Evolutionary conservation across 345 rosid genomes (phyloP).

Genomic region (Rhizophora apiculata): DNA sequence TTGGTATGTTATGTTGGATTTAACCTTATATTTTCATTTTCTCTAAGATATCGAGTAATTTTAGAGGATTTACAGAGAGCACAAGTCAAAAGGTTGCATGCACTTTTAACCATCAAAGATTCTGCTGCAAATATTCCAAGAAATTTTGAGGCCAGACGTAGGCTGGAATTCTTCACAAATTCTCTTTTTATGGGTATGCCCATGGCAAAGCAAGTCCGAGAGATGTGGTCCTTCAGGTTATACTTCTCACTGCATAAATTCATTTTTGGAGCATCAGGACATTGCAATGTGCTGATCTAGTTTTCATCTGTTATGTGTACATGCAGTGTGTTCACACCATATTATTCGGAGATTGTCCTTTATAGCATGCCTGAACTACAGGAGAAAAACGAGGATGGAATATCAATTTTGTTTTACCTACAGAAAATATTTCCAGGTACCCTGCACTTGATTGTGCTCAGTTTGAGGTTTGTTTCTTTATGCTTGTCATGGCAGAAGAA

Average conservation of each 20-base stretch:
- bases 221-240: conserved; percentile 87
- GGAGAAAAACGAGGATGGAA: conserved; percentile 94
- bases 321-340: conserved; percentile 96
- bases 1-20: conserved; percentile 46
- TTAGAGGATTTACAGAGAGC: conserved; percentile 50
- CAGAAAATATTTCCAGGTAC: conserved; percentile 99
- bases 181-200: conserved; percentile 96
- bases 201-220: conserved; percentile 61
- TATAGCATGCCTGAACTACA: conserved; percentile 87
- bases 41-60: conserved; percentile 17
- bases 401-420: conserved; percentile 90
- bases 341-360: conserved; percentile 92
- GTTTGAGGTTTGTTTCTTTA: not conserved
- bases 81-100: conserved; percentile 72
- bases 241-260: not conserved
- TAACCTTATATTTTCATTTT: conserved; percentile 8
- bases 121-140: conserved; percentile 83
- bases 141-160: conserved; percentile 92
- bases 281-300: conserved; percentile 17
- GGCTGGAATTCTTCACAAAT: conserved; percentile 86
- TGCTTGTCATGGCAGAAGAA: not conserved
- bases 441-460: not conserved
- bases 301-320: conserved; percentile 19
- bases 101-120: conserved; percentile 85
- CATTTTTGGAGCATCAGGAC: not conserved